phyloP scores from a whole-genome alignment of 2,329 filamentous ascomycete genomes.

The Ascocoryne sarcoides region DNA sequence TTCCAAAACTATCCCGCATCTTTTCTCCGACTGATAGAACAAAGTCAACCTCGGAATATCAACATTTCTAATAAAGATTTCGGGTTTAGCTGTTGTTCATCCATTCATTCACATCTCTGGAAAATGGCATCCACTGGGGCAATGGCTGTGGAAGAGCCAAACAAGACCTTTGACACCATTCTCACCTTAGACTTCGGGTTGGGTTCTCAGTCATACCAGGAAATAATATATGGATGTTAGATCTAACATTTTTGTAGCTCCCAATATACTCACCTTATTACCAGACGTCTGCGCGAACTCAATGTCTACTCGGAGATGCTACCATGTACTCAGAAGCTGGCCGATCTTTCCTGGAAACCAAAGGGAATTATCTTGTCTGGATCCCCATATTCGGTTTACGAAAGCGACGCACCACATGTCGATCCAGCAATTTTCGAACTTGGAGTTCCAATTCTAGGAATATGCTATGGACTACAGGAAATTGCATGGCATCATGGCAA shows the following conservation, averaged over 20 bases:
- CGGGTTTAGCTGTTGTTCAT: too few relatives aligned
- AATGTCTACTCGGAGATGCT: constrained; percentile 84
- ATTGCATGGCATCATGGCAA: constrained; percentile 61
- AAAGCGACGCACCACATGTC: constrained; percentile 65
- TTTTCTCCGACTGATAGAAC: too few relatives aligned
- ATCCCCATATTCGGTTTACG: constrained; percentile 71
- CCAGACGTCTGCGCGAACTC: constrained; percentile 62
- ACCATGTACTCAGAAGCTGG: constrained; percentile 74
- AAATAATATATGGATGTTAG: constrained; percentile 2
- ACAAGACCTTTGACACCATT: constrained; percentile 43
- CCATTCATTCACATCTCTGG: too few relatives aligned
- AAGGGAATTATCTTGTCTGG: constrained; percentile 75
- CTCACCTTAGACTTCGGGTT: constrained; percentile 61
- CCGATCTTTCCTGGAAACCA: constrained; percentile 69
- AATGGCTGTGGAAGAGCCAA: constrained; percentile 19
- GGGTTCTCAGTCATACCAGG: constrained; percentile 6
- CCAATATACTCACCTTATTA: constrained; percentile 60
- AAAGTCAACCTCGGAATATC: too few relatives aligned
- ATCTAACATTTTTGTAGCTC: constrained; percentile 31
- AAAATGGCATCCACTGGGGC: constrained; percentile 16
- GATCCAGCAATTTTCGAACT: constrained; percentile 77
- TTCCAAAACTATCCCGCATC: too few relatives aligned
- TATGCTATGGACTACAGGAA: constrained; percentile 50
- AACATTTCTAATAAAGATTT: too few relatives aligned
- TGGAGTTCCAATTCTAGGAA: constrained; percentile 32